These are phyloP conservation scores for Coemansia sp. DNA, from an alignment of 371 early-diverging fungal species.

Conservation along the genomic window DNA sequence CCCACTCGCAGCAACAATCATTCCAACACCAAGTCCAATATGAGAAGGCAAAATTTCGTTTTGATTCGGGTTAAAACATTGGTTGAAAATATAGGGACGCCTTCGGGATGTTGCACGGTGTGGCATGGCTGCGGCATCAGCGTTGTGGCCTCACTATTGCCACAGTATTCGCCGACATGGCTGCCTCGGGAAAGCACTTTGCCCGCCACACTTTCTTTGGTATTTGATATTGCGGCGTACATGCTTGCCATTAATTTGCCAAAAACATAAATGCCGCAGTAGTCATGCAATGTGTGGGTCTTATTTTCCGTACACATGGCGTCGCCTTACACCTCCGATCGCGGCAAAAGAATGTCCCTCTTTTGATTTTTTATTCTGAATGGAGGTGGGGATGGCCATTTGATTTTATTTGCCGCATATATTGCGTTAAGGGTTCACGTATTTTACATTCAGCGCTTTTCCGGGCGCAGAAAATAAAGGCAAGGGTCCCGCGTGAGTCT, in stretches of 20 bases:
- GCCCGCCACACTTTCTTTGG: neutral
- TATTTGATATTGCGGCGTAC: neutral
- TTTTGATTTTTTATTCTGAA: slow-evolving; percentile 2
- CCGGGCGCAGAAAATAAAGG: neutral
- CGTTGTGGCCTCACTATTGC: neutral
- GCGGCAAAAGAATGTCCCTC: slow-evolving; percentile 1
- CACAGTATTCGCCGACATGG: neutral
- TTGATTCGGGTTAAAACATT: neutral
- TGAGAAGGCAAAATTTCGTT: neutral
- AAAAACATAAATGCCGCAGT: neutral
- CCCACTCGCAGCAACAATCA: neutral
- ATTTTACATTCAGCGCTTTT: neutral
- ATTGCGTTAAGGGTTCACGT: neutral
- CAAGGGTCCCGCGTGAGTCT: slow-evolving; percentile 5
- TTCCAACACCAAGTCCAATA: neutral
- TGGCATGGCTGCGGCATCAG: neutral
- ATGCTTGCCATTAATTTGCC: neutral
- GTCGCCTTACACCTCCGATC: slow-evolving; percentile 3
- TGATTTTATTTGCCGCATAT: neutral
- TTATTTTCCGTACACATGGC: neutral
- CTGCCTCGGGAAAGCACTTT: neutral
- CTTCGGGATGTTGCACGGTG: neutral
- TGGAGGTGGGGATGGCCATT: neutral
- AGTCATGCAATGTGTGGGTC: neutral
- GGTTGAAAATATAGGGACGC: neutral